These are phyloP conservation scores for Phytophthora pseudosyringae DNA, from an alignment of 352 stramenopile species.

Conservation along the genomic window DNA sequence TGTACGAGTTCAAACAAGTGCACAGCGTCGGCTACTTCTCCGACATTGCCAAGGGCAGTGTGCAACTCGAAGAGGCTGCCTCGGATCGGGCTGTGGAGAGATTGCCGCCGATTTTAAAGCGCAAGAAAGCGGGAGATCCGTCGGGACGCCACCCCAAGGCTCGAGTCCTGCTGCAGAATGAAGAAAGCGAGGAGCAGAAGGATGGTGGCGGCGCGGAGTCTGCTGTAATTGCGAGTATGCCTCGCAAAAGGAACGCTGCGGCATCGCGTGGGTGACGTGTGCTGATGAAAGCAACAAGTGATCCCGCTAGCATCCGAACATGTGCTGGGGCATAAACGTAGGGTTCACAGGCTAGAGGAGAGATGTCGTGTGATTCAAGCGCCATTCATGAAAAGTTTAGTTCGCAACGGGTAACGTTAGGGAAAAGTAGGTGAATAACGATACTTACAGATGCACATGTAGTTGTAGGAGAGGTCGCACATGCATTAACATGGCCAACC, in stretches of 20 bases:
- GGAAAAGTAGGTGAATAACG: background rate
- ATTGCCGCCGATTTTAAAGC: background rate
- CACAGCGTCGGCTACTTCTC: slow-evolving; percentile 16
- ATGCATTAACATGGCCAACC: background rate
- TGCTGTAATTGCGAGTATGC: background rate
- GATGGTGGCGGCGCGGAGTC: background rate
- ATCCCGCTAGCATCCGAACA: too few species aligned
- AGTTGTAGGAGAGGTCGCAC: slow-evolving; percentile 1
- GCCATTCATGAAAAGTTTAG: slow-evolving; percentile 16
- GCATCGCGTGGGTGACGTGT: background rate
- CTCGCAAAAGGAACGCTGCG: background rate
- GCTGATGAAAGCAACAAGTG: too few species aligned
- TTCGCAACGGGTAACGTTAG: slow-evolving; percentile 1
- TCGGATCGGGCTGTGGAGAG: background rate
- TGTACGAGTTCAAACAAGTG: slow-evolving; percentile 21
- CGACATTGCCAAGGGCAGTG: slow-evolving; percentile 13
- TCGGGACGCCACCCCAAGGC: slow-evolving; percentile 7
- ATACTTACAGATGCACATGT: slow-evolving; percentile 17
- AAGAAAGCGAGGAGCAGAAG: slow-evolving; percentile 12
- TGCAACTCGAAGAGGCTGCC: slow-evolving; percentile 1
- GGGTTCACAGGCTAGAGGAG: background rate
- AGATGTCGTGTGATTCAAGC: background rate
- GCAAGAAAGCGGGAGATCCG: background rate
- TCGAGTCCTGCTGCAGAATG: background rate
- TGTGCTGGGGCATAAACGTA: background rate